Percentiles rank a stretch among this genome's conserved stretches.
These are phyloP conservation scores for Ogataea nitratoaversa DNA, from an alignment of 805 yeast genomes.

Conservation along the genomic window DNA sequence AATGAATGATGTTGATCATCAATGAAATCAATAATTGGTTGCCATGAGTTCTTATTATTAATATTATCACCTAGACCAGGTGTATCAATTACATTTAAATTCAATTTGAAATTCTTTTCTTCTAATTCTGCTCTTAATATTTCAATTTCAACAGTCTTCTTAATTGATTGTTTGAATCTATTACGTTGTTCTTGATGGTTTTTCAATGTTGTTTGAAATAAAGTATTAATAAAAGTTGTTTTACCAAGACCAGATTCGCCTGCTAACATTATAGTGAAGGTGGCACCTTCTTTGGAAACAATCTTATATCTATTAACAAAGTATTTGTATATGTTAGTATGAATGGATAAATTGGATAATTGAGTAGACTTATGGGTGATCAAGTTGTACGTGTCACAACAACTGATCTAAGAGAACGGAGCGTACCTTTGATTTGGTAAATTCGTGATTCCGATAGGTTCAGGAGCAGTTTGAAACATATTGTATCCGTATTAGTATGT, in stretches of 20 bases:
- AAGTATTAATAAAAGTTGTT: conserved; percentile 83
- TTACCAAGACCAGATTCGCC: conserved; percentile 93
- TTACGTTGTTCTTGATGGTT: conserved; percentile 51
- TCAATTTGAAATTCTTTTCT: conserved; percentile 75
- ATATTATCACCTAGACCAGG: conserved; percentile 94
- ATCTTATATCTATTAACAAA: conserved; percentile 52
- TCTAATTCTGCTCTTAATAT: conserved; percentile 75
- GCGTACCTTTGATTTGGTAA: conserved; percentile 69
- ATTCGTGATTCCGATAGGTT: conserved; percentile 66
- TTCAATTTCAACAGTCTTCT: conserved; percentile 73
- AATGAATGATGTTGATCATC: conserved; percentile 87
- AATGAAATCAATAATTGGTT: conserved; percentile 79
- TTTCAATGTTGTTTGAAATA: conserved; percentile 72
- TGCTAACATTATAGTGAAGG: conserved; percentile 76
- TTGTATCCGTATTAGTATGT: too few relatives aligned
- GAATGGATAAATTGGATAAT: not conserved
- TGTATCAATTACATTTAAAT: conserved; percentile 81
- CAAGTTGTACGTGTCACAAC: not conserved
- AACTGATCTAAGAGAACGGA: not conserved
- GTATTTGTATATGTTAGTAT: conserved; percentile 5
- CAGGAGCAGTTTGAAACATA: conserved; percentile 32
- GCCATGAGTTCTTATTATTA: conserved; percentile 82
- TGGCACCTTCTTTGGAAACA: conserved; percentile 70
- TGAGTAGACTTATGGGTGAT: not conserved
- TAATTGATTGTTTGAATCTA: conserved; percentile 55